Base-by-base conservation (phyloP, 345 rosid species). In the Clarkia xantiana region DNA sequence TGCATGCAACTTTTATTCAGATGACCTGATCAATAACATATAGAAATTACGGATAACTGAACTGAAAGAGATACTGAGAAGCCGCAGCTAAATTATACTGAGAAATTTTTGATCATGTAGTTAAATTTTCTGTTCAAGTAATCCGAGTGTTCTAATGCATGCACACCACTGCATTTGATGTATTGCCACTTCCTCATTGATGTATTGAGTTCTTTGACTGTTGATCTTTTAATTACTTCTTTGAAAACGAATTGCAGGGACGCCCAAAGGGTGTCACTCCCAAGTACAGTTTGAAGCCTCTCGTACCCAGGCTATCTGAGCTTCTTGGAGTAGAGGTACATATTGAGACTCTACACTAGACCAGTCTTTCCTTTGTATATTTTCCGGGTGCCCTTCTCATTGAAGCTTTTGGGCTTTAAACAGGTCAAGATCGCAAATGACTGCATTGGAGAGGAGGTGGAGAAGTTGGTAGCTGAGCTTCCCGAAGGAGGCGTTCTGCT, bases 251-350 rank as follows among this genome's bases (percentile, higher is more conserved):
- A 57, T 73, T 71, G 38, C 81, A 86, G 95, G 97, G 97, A 41
- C 84, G 97, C 18, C 97, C 97, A 13, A 88, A 88, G 77, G 97
- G 97, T 63, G 89, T 82, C 16, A 84, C 93, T 10, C 93, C 97
- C 14, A 88, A 88, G 64, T 88, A 77, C 72, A 88, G 97, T 62
- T 78, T 88, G 79, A 74, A 83, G 75, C 97, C 97, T 68, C 86
- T 88, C 51, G 94, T 80, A 43, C 94, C 89, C 8, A 79, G 97
- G 56, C 62, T 88, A 17, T 84, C 94, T 49, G 89, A 84, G 68
- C 89, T 82, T 49, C 94, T 88, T 59, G 97, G 84, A 42, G 58
- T 80, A 6, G 72, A 84, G 91, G 88, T 86, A 49, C 49, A 56
- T 52, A 14, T 40, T 16, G 0, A 9, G 39, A 22, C 13, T 49